Conservation (phyloP, 202 grass and related monocot genomes). For the Setaria italica region DNA sequence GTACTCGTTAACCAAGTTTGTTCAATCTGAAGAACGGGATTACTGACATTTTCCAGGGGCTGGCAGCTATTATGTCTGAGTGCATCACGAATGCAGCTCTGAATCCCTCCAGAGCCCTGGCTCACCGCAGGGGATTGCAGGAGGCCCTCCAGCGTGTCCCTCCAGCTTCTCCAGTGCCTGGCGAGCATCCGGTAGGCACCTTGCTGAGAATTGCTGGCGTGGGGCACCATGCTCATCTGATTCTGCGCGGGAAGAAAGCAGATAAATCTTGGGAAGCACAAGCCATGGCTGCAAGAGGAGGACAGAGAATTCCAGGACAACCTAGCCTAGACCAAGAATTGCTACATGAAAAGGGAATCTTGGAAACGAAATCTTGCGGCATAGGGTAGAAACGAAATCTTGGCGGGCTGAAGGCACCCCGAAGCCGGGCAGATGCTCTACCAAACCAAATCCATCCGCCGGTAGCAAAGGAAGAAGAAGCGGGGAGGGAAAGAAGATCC, state of each 20-base stretch:
- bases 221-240: neutral
- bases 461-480: neutral
- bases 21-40: neutral
- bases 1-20: neutral
- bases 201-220: neutral
- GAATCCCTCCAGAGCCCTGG: constrained; percentile 55
- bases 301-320: neutral
- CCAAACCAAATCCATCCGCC: neutral
- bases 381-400: constrained; percentile 22
- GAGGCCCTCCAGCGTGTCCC: constrained; percentile 42
- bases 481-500: neutral
- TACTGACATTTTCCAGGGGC: constrained; percentile 1
- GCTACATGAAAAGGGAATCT: constrained; percentile 4
- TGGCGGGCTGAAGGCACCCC: neutral
- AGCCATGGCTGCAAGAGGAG: neutral
- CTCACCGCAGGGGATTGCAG: constrained; percentile 19
- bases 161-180: constrained; percentile 55
- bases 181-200: neutral
- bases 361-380: constrained; percentile 25
- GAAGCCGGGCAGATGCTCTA: neutral
- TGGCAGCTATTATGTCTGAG: constrained; percentile 41
- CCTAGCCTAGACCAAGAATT: neutral
- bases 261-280: neutral
- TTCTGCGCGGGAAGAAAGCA: constrained; percentile 8
- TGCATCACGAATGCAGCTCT: constrained; percentile 50